Evolutionary conservation across 768 basidiomycete species (phyloP).

Genomic region (Lentinula sp.): DNA sequence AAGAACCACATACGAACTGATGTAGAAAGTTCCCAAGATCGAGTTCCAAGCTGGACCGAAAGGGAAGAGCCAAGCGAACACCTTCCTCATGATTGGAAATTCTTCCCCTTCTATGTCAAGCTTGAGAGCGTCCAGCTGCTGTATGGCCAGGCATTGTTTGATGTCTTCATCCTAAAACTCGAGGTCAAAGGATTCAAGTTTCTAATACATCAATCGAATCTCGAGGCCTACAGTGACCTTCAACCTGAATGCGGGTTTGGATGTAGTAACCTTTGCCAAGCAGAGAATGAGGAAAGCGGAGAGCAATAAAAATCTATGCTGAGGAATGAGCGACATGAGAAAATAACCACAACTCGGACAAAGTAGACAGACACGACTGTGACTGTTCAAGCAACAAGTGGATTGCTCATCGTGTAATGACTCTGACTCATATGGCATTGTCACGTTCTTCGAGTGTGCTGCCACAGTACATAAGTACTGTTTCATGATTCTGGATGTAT

Average conservation of each 20-base stretch:
- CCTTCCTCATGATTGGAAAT: conserved; percentile 72
- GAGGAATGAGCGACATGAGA: conserved; percentile 12
- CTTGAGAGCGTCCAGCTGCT: conserved; percentile 52
- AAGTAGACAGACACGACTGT: not conserved
- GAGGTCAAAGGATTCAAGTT: not conserved
- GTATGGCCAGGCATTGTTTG: conserved; percentile 31
- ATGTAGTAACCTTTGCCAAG: not conserved
- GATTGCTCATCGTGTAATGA: not conserved
- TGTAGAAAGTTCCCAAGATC: conserved; percentile 89
- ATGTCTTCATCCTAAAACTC: conserved; percentile 33
- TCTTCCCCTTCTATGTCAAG: conserved; percentile 51
- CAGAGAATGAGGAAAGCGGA: conserved; percentile 39
- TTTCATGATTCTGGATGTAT: conserved; percentile 28
- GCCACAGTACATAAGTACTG: not conserved
- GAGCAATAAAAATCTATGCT: conserved; percentile 16
- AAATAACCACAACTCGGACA: conserved; percentile 20
- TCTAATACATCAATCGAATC: not conserved
- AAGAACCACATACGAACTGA: conserved; percentile 72
- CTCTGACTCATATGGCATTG: not conserved
- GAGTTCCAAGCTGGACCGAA: conserved; percentile 91
- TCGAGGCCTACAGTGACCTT: not conserved
- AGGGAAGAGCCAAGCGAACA: conserved; percentile 80
- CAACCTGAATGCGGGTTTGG: not conserved
- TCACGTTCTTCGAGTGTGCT: not conserved
- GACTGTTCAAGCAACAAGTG: not conserved